Base-by-base conservation (phyloP, 805 yeast species). In the Sungouiozyma intestinalis region DNA sequence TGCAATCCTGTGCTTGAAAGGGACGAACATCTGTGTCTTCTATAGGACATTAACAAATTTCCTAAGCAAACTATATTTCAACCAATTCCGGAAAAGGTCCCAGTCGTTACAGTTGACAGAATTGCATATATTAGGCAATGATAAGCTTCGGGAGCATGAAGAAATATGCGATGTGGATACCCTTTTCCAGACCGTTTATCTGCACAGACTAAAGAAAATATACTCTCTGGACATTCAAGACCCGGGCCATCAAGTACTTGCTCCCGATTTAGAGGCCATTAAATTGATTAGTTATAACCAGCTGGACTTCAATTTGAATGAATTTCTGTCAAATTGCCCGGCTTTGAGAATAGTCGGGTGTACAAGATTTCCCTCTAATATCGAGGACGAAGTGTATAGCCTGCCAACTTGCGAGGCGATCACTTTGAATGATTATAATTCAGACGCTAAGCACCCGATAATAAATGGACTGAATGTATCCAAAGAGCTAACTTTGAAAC, bases 21-120 rank as follows among this genome's bases (percentile, higher is more conserved):
- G 42, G n/a, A 43, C 54, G 7, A 51, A 47, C 29, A 37, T 58
- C 8, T 52, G 51, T 40, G 39, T 57, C 9, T 40, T 58, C 7
- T 58, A 53, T 41, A 44, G 50, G 32, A 56, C 54, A 15, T 39
- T 40, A 1, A 35, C 38, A 14, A 56, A 58, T 43, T 57, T 47
- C 36, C 36, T 58, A 20, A 55, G 60, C 40, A 51, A 52, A 38
- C 35, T 58, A 33, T 57, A 58, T 41, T 57, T 58, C 24, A 49
- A 53, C 3, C 55, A 50, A 36, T 44, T 58, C 24, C 36, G 43
- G 15, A 36, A 41, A 24, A 40, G 40, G 11, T 34, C 27, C 8
- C 21, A 40, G 13, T 36, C 27, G 15, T 34, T 58, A 16, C 34
- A 40, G 3, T 39, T 58, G 20, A 46, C 55, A 38, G 63, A 58